Percentiles rank a stretch among this genome's conserved stretches.
These are phyloP conservation scores for Candida ficus DNA, from an alignment of 805 yeast genomes.

Conservation along the genomic window DNA sequence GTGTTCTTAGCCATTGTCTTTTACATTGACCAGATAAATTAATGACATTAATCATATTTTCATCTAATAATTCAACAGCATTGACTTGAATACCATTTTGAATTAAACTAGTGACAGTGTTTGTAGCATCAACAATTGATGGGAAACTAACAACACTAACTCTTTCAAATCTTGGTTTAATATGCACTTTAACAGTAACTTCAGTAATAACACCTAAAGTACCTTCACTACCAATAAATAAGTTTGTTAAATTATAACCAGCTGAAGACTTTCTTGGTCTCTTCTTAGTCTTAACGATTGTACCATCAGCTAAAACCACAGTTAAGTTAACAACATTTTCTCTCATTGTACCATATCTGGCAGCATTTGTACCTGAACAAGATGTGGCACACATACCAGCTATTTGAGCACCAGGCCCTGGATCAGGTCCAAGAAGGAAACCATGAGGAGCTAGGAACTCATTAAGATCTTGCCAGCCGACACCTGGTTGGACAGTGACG, in stretches of 20 bases:
- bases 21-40: slow-evolving; percentile 50
- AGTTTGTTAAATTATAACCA: slow-evolving; percentile 71
- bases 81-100: slow-evolving; percentile 59
- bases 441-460: slow-evolving; percentile 43
- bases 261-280: slow-evolving; percentile 75
- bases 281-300: slow-evolving; percentile 62
- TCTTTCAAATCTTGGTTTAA: slow-evolving; percentile 55
- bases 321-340: slow-evolving; percentile 64
- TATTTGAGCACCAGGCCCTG: slow-evolving; percentile 75
- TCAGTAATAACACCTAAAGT: slow-evolving; percentile 75
- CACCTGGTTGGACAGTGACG: slow-evolving; percentile 69
- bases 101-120: slow-evolving; percentile 57
- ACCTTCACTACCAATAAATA: slow-evolving; percentile 75
- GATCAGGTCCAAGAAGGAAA: slow-evolving; percentile 67
- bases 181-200: slow-evolving; percentile 66
- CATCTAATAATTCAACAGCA: slow-evolving; percentile 72
- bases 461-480: slow-evolving; percentile 70
- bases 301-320: slow-evolving; percentile 76
- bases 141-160: slow-evolving; percentile 69
- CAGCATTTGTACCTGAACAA: slow-evolving; percentile 78
- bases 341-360: slow-evolving; percentile 73
- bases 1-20: slow-evolving; percentile 49
- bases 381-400: slow-evolving; percentile 76
- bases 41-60: slow-evolving; percentile 63
- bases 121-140: slow-evolving; percentile 63